Evolutionary conservation across 129 eudicot species (phyloP).

Genomic region (Artemisia argyi): DNA sequence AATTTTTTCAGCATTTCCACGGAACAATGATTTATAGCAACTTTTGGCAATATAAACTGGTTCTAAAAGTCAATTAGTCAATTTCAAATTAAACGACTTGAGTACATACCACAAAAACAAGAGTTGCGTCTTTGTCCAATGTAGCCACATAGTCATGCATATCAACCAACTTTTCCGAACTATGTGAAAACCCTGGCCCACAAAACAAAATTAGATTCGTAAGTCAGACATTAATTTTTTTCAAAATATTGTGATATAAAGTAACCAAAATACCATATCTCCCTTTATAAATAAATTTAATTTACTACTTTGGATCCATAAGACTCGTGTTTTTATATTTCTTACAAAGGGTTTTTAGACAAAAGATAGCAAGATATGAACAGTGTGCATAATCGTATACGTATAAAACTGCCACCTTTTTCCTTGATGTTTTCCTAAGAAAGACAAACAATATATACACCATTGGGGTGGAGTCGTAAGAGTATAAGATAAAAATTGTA

Average conservation of each 20-base stretch:
- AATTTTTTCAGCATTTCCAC: background rate
- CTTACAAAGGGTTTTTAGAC: no score
- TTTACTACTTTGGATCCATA: no score
- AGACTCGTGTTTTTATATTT: no score
- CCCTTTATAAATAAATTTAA: no score
- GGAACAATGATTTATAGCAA: background rate
- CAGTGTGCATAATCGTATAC: no score
- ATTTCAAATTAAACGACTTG: background rate
- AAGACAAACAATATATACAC: no score
- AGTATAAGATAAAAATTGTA: no score
- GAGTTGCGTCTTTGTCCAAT: conserved; percentile 54
- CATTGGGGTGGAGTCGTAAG: no score
- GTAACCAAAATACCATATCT: no score
- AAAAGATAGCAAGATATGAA: no score
- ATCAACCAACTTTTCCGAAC: conserved; percentile 88
- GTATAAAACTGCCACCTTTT: no score
- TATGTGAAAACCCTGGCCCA: conserved; percentile 85
- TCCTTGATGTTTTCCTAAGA: no score
- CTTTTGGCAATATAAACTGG: background rate
- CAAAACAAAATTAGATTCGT: conserved; percentile 16
- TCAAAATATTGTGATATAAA: background rate
- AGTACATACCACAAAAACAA: conserved; percentile 92
- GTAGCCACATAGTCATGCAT: conserved; percentile 72
- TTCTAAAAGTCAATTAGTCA: background rate
- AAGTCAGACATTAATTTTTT: background rate